These are phyloP conservation scores for Dactylellina sp. DNA, from an alignment of 2,329 filamentous ascomycete species.

Conservation along the genomic window DNA sequence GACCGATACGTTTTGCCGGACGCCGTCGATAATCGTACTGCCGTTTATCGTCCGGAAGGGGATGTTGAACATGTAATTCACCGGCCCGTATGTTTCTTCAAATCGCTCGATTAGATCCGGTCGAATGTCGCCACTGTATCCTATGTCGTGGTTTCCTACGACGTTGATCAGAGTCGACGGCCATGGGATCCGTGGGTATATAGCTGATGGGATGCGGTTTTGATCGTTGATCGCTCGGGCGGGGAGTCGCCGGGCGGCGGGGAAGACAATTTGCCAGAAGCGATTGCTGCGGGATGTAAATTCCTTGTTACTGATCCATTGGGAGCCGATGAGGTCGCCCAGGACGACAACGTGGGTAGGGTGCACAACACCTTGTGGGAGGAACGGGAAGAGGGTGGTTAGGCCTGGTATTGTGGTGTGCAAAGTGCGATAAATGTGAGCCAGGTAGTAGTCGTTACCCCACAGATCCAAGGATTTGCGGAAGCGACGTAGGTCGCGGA, in stretches of 20 bases:
- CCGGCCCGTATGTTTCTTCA: conserved; percentile 83
- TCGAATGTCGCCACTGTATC: conserved; percentile 92
- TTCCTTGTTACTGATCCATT: conserved; percentile 90
- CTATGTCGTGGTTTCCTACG: conserved; percentile 94
- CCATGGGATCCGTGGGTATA: conserved; percentile 72
- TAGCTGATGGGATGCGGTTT: conserved; percentile 57
- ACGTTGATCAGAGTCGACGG: conserved; percentile 84
- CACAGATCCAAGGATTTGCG: conserved; percentile 84
- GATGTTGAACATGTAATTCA: conserved; percentile 91
- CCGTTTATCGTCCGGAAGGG: conserved; percentile 68
- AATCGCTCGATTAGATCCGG: conserved; percentile 81
- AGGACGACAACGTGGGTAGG: conserved; percentile 91
- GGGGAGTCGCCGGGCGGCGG: conserved; percentile 73
- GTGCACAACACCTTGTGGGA: conserved; percentile 77
- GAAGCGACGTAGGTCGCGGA: conserved; percentile 56
- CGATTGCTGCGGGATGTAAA: conserved; percentile 78
- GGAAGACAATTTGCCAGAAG: conserved; percentile 85
- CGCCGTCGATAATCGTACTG: conserved; percentile 6
- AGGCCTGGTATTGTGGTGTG: conserved; percentile 45
- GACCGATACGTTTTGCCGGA: conserved; percentile 63
- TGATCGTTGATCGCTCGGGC: conserved; percentile 62
- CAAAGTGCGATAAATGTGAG: conserved; percentile 87
- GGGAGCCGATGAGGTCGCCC: conserved; percentile 90
- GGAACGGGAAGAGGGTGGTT: conserved; percentile 43
- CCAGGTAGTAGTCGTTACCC: conserved; percentile 94